Evolutionary conservation across 345 rosid species (phyloP).

Genomic region (Mercurialis annua): DNA sequence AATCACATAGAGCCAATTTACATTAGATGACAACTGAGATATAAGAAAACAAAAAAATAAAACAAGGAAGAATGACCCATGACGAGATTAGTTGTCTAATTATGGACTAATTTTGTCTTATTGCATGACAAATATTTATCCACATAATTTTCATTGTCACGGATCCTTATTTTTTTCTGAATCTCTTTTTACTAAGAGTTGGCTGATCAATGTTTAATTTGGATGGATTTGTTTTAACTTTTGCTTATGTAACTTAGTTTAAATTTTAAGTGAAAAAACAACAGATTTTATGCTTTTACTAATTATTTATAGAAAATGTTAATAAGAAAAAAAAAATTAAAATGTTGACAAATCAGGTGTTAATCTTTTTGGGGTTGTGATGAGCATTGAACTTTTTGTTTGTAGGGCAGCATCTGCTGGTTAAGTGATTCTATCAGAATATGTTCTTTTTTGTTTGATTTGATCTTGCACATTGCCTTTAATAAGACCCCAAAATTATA

Average conservation of each 20-base stretch:
- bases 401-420: constrained; percentile 15
- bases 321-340: neutral
- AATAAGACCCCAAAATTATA: neutral
- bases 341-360: neutral
- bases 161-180: constrained; percentile 26
- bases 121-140: constrained; percentile 23
- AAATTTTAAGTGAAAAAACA: neutral
- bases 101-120: constrained; percentile 5
- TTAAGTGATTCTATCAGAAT: constrained; percentile 7
- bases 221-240: neutral
- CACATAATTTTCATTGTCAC: constrained; percentile 26
- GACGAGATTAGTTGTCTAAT: constrained; percentile 26
- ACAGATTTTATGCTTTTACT: neutral
- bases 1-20: too few relatives aligned
- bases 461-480: neutral
- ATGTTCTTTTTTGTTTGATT: neutral
- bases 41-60: neutral
- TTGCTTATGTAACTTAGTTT: neutral
- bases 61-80: constrained; percentile 11
- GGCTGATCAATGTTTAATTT: neutral
- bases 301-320: neutral
- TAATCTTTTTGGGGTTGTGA: neutral
- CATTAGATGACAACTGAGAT: constrained; percentile 18
- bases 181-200: neutral
- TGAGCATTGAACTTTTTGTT: constrained; percentile 12